These are phyloP conservation scores for Ophiostoma himal-ulmi DNA, from an alignment of 2,329 filamentous ascomycete genomes.

Conservation along the genomic window DNA sequence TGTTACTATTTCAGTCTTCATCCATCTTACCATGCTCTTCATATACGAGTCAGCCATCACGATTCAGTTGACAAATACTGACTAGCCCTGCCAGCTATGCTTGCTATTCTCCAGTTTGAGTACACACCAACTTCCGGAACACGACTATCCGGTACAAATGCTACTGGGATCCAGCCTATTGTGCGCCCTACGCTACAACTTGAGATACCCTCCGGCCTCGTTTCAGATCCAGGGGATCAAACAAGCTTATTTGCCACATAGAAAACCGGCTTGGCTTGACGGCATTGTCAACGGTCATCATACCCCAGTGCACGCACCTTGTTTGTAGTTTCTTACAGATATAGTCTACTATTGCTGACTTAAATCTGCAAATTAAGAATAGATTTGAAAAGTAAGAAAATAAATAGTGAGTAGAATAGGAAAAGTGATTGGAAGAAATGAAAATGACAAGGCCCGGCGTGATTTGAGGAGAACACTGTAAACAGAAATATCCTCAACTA, in stretches of 20 bases:
- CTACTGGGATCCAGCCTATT: neutral
- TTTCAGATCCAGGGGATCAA: conserved; percentile 4
- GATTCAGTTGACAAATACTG: neutral
- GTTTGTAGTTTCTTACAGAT: neutral
- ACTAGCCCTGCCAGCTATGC: neutral
- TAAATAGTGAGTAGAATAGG: neutral
- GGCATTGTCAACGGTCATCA: too few relatives aligned
- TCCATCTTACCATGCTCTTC: neutral
- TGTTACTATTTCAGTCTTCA: neutral
- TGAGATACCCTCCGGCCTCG: neutral
- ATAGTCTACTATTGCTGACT: neutral
- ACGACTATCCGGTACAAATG: neutral
- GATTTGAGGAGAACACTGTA: neutral
- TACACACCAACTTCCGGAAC: neutral
- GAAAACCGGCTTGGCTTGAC: neutral
- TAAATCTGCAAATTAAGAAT: neutral
- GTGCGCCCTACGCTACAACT: neutral
- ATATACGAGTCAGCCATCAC: neutral
- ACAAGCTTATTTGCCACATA: neutral
- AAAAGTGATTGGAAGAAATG: conserved; percentile 5
- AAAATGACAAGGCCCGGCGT: neutral
- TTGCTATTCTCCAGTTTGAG: neutral
- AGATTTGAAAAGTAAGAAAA: neutral
- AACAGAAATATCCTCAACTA: neutral
- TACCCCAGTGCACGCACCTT: too few relatives aligned